Evolutionary conservation across 2,329 filamentous ascomycete genomes (phyloP), one percentile per base, ranked within the genome.

Genomic region (Aspergillus persii): DNA sequence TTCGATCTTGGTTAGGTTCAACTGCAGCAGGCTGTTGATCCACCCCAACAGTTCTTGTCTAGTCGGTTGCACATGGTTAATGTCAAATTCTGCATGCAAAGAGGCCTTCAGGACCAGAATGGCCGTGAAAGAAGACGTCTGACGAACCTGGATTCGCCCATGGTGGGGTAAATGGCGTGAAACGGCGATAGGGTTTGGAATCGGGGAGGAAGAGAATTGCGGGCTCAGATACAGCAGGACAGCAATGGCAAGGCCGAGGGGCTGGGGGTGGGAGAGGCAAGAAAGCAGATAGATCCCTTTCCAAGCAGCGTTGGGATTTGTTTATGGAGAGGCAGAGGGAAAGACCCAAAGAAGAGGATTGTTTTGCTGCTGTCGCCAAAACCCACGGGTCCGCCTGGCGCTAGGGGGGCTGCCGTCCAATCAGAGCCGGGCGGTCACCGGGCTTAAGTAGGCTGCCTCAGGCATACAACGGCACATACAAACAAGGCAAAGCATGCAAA

Each of bases 1-100:
- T 82, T 99, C 95, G 76, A 99, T 92, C 81, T 97, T 98, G 71
- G 90, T 98, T 71, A 99, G 88, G 82, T 98, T 99, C 73, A 99
- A 89, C 82, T 97, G 92, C 54, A 99, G 88, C 63, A 99, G 90
- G 84, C 91, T 94, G 84, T 99, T 99, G 68, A 98, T 83, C 95
- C 95, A 99, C 80, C 88, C 86, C 69, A 99, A 84, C 69, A 99
- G 87, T 82, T 99, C 95, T 81, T 99, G 95, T 83, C 95, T 98
- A 51, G 36, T 50, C 60, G 64, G 33, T 48, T n/a, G 39, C 31
- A 54, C 55, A 47, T 29, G 11, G 9, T 48, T 55, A 56, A 27
- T 31, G 27, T 47, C 26, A 27, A 2, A 3, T 29, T 47, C 41
- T 15, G 59, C 62, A 55, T 65, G 62, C 31, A 50, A 50, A 50